A percentile compares a stretch with the other conserved stretches of the same genome.
Evolutionary conservation across 139 green algal species (phyloP).

Genomic region (Pseudopediastrum boryanum): DNA sequence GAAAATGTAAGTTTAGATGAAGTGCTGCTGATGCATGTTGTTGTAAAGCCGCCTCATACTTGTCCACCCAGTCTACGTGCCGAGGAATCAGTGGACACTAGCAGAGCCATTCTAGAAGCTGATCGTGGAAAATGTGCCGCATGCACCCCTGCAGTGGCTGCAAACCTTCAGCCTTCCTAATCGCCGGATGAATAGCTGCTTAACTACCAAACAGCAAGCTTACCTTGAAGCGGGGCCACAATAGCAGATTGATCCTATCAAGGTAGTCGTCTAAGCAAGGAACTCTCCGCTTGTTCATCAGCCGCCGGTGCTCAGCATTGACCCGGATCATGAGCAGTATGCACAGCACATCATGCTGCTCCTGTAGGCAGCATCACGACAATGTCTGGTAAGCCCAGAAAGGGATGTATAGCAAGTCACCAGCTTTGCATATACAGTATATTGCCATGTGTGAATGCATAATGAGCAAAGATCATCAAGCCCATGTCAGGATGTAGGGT

Average conservation of each 20-base stretch:
- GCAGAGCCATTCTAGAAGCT: no score
- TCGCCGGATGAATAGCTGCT: no score
- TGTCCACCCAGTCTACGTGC: no score
- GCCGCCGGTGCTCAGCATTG: constrained; percentile 83
- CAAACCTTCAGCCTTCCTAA: no score
- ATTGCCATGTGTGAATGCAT: not conserved
- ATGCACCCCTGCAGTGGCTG: no score
- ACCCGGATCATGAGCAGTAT: constrained; percentile 96
- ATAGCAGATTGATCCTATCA: constrained; percentile 89
- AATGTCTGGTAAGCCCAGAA: not conserved
- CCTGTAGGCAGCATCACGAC: constrained; percentile 32
- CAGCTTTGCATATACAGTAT: not conserved
- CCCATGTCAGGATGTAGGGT: no score
- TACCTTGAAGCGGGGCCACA: constrained; percentile 95
- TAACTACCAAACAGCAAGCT: not conserved
- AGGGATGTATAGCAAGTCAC: not conserved
- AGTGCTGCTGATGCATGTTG: no score
- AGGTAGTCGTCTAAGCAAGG: constrained; percentile 93
- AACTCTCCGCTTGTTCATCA: constrained; percentile 77
- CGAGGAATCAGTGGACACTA: no score
- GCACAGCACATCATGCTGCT: constrained; percentile 80
- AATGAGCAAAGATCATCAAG: no score
- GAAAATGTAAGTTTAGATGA: no score
- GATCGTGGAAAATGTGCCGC: no score
- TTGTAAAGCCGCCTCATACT: no score